Evolutionary conservation across 176 grass and related monocot genomes (phyloP).

Genomic region (Eremochloa ophiuroides): DNA sequence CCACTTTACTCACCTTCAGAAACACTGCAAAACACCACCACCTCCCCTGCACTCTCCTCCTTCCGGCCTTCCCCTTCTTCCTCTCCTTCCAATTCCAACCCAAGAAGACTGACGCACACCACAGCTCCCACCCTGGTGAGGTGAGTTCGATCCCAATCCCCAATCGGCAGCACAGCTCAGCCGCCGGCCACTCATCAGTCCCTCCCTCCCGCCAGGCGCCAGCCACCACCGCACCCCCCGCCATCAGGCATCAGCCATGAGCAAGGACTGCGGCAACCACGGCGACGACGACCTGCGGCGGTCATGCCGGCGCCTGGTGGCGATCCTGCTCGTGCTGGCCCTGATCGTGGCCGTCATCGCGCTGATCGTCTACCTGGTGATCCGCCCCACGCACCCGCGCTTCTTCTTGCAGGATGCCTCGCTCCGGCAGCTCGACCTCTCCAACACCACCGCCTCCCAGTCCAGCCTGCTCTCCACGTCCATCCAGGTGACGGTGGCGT

Average conservation of each 20-base stretch:
- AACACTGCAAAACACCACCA: too few species aligned
- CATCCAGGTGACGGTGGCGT: slow-evolving; percentile 51
- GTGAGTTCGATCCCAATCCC: too few species aligned
- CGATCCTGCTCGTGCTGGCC: background rate
- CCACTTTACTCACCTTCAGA: background rate
- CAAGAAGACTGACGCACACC: too few species aligned
- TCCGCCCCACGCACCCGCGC: slow-evolving; percentile 59
- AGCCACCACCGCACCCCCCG: too few species aligned
- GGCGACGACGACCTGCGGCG: slow-evolving; percentile 32
- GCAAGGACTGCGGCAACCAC: slow-evolving; percentile 68
- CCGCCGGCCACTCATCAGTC: too few species aligned
- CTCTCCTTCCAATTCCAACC: too few species aligned
- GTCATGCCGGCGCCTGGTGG: slow-evolving; percentile 7
- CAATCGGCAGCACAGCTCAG: too few species aligned
- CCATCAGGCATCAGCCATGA: background rate
- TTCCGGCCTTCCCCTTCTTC: too few species aligned
- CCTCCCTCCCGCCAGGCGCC: too few species aligned
- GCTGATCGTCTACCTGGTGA: slow-evolving; percentile 50
- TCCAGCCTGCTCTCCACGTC: slow-evolving; percentile 41
- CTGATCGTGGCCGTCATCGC: slow-evolving; percentile 36
- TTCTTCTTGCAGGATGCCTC: slow-evolving; percentile 70
- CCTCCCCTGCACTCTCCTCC: background rate
- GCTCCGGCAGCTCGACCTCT: slow-evolving; percentile 56
- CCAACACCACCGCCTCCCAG: slow-evolving; percentile 23
- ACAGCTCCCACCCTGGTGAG: too few species aligned